A percentile compares a stretch with the other conserved stretches of the same genome.
Conservation (phyloP, 371 early-diverging fungal species). For the Actinomucor elegans region DNA sequence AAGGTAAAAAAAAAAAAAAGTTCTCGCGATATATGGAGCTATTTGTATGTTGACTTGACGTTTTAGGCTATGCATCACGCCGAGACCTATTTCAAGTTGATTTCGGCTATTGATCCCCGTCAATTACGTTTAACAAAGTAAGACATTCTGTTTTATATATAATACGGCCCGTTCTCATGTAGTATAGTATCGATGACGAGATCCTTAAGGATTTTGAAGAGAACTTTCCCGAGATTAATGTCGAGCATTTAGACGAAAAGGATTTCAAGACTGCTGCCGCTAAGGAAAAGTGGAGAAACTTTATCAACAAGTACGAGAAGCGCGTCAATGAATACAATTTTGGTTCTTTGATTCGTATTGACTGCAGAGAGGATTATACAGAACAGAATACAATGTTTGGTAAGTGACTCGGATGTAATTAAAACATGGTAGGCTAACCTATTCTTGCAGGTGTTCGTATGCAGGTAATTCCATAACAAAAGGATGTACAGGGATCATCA, state of each 20-base stretch:
- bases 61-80: slow-evolving; percentile 85
- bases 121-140: slow-evolving; percentile 82
- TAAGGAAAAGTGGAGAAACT: slow-evolving; percentile 89
- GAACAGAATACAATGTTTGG: slow-evolving; percentile 88
- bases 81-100: slow-evolving; percentile 86
- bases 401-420: slow-evolving; percentile 29
- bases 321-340: slow-evolving; percentile 88
- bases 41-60: not conserved
- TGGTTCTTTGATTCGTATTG: slow-evolving; percentile 84
- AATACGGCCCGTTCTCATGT: not conserved
- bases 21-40: too few species aligned
- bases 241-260: slow-evolving; percentile 61
- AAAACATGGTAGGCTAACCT: slow-evolving; percentile 1
- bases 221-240: slow-evolving; percentile 75
- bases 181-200: slow-evolving; percentile 75
- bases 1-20: slow-evolving; percentile 44
- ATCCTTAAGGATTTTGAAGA: slow-evolving; percentile 74
- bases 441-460: slow-evolving; percentile 42
- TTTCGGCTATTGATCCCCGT: slow-evolving; percentile 63
- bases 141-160: not conserved
- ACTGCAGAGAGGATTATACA: slow-evolving; percentile 74
- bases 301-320: slow-evolving; percentile 82
- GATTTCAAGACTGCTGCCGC: slow-evolving; percentile 77
- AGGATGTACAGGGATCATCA: not conserved
- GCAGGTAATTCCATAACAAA: slow-evolving; percentile 34